Conservation (phyloP, 371 early-diverging fungal species). For the Mortierella sp. region DNA sequence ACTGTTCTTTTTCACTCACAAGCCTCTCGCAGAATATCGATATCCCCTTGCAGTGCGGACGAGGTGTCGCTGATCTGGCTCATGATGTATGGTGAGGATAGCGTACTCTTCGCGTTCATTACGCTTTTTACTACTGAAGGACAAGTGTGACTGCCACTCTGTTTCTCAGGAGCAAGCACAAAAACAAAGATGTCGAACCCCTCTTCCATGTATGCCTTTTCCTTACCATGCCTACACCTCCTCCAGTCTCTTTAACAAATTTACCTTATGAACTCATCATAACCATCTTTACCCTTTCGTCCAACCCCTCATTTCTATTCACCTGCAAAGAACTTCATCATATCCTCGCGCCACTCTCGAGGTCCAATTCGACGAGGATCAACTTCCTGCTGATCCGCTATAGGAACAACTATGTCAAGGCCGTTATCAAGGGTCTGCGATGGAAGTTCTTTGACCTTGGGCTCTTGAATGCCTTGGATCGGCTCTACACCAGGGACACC, state of each 20-base stretch:
- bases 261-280: slow-evolving; percentile 35
- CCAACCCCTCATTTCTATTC: slow-evolving; percentile 40
- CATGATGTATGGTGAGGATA: slow-evolving; percentile 10
- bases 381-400: slow-evolving; percentile 39
- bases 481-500: slow-evolving; percentile 16
- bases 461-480: slow-evolving; percentile 28
- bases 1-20: slow-evolving; percentile 33
- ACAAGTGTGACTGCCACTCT: neutral
- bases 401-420: slow-evolving; percentile 44
- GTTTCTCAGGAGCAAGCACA: no score
- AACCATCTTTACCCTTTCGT: slow-evolving; percentile 37
- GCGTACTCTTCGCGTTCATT: neutral
- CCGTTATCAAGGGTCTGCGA: slow-evolving; percentile 46
- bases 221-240: slow-evolving; percentile 4
- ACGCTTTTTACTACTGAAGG: neutral
- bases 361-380: slow-evolving; percentile 26
- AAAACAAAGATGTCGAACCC: no score
- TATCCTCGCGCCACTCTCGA: slow-evolving; percentile 29
- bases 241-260: slow-evolving; percentile 7
- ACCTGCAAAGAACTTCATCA: slow-evolving; percentile 24
- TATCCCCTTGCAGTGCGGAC: slow-evolving; percentile 31
- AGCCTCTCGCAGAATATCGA: slow-evolving; percentile 38
- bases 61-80: slow-evolving; percentile 16
- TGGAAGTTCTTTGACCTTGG: slow-evolving; percentile 50
- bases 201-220: neutral